Conservation (phyloP, 345 rosid species). For the Ceriops decandra region DNA sequence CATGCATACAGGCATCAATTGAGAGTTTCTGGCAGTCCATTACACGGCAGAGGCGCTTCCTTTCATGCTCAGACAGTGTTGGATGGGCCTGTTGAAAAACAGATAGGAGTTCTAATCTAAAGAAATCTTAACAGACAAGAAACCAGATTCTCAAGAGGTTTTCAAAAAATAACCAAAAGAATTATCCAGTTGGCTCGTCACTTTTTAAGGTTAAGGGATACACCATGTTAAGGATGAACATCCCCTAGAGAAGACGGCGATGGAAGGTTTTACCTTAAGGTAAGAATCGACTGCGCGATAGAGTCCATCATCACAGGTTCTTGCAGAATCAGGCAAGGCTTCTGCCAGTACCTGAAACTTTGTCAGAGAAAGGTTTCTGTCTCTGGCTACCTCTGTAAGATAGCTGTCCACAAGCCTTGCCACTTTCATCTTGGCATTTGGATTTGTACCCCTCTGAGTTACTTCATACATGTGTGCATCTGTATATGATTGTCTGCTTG, state of each 20-base stretch:
- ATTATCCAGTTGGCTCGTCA: too few relatives aligned
- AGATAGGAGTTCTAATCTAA: conserved; percentile 1
- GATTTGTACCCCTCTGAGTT: conserved; percentile 36
- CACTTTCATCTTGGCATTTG: conserved; percentile 82
- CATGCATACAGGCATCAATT: conserved; percentile 95
- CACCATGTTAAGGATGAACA: not conserved
- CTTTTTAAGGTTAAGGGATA: too few relatives aligned
- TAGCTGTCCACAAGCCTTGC: conserved; percentile 94
- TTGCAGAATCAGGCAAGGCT: conserved; percentile 87
- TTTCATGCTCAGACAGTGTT: conserved; percentile 87
- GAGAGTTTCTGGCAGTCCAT: conserved; percentile 99
- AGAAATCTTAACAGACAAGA: too few relatives aligned
- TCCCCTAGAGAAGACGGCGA: not conserved
- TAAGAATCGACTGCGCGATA: conserved; percentile 93
- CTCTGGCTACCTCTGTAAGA: conserved; percentile 88
- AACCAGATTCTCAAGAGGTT: too few relatives aligned
- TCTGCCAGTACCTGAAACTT: conserved; percentile 94
- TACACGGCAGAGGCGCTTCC: conserved; percentile 88
- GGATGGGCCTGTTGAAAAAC: conserved; percentile 76
- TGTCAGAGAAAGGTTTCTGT: conserved; percentile 72
- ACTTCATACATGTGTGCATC: conserved; percentile 58
- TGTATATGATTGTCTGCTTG: conserved; percentile 53
- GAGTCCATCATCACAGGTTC: conserved; percentile 92
- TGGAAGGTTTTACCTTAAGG: conserved; percentile 37
- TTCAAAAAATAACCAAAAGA: conserved; percentile 29